Conservation (phyloP, 306 rosid genomes). For the barrel medic (Medicago truncatula) region DNA sequence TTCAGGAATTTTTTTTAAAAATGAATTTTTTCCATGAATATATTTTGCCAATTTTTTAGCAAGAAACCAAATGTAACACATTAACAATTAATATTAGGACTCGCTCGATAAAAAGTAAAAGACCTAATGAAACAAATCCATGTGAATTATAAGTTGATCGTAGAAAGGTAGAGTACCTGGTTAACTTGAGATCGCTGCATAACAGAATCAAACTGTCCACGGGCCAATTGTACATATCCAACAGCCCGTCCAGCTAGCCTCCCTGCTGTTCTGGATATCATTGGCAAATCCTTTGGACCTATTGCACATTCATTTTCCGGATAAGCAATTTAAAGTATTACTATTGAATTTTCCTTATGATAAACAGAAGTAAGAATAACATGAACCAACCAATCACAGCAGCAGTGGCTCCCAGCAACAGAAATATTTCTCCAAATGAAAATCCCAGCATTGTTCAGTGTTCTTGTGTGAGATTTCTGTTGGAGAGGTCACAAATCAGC, state of each 20-base stretch:
- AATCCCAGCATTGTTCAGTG: slow-evolving; percentile 48
- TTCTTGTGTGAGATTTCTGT: slow-evolving; percentile 19
- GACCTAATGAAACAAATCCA: slow-evolving; percentile 3
- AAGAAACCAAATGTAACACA: no score
- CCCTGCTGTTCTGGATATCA: slow-evolving; percentile 56
- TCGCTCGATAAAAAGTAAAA: not conserved
- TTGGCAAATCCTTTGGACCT: slow-evolving; percentile 63
- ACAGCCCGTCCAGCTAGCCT: slow-evolving; percentile 64
- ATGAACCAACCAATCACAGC: slow-evolving; percentile 46
- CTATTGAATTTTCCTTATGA: slow-evolving; percentile 1
- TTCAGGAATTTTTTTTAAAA: no score
- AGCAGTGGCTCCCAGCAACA: slow-evolving; percentile 55
- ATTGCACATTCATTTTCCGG: slow-evolving; percentile 13
- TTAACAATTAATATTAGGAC: no score
- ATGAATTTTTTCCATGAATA: no score
- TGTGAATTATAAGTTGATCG: not conserved
- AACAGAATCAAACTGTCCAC: slow-evolving; percentile 80
- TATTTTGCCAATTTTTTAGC: no score
- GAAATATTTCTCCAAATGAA: slow-evolving; percentile 51
- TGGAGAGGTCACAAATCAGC: not conserved
- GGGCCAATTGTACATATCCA: slow-evolving; percentile 89
- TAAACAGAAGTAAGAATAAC: not conserved
- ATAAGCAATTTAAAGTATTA: slow-evolving; percentile 10
- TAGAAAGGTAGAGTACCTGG: slow-evolving; percentile 55
- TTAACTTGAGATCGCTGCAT: slow-evolving; percentile 91